Evolutionary conservation across 2,329 filamentous ascomycete species (phyloP).

Genomic region (Monosporascus ibericus): DNA sequence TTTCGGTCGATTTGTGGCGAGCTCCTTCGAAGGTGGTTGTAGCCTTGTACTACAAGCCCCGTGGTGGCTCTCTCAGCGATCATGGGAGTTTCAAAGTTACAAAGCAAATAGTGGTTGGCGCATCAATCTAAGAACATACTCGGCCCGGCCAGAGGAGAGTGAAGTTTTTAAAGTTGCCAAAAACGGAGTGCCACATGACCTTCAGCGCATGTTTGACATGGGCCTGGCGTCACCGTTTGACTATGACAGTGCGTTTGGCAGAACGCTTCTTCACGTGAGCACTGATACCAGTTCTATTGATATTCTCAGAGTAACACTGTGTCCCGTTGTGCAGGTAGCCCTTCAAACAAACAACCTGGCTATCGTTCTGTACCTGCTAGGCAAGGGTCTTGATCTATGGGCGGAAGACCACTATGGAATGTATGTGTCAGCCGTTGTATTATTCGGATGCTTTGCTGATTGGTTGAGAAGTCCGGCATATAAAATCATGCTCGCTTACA

Average conservation of each 20-base stretch:
- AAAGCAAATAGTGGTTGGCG: slow-evolving; percentile 7
- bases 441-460: no score
- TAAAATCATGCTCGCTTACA: no score
- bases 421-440: not conserved
- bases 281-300: not conserved
- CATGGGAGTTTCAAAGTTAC: slow-evolving; percentile 9
- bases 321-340: not conserved
- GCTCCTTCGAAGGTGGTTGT: not conserved
- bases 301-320: not conserved
- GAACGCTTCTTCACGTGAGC: slow-evolving; percentile 7
- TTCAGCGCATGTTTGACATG: slow-evolving; percentile 7
- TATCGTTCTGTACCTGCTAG: slow-evolving; percentile 1
- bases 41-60: not conserved
- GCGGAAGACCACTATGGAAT: not conserved
- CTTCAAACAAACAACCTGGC: not conserved
- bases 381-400: not conserved
- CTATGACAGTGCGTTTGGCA: not conserved
- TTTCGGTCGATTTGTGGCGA: not conserved
- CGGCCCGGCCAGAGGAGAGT: not conserved
- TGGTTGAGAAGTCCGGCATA: no score
- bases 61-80: not conserved
- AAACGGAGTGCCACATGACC: not conserved
- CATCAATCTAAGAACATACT: slow-evolving; percentile 6
- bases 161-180: not conserved
- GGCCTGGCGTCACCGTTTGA: slow-evolving; percentile 11